phyloP scores from a whole-genome alignment of 2,329 filamentous ascomycete species.

The Xylariomycetidae sp. region DNA sequence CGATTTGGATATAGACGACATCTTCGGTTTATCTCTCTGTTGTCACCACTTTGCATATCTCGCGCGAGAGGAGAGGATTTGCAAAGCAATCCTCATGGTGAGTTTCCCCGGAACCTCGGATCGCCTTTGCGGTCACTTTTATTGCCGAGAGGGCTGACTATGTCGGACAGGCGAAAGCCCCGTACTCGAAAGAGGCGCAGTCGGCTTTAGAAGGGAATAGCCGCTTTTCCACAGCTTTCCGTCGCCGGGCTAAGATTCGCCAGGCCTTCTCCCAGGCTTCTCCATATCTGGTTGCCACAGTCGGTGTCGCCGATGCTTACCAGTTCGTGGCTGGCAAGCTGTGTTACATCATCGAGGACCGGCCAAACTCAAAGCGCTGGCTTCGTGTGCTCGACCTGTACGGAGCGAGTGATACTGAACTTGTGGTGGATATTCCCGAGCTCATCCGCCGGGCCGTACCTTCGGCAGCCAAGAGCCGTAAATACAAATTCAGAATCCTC shows the following conservation, averaged over 20 bases:
- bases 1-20: constrained; percentile 50
- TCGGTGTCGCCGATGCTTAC: constrained; percentile 57
- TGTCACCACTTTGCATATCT: constrained; percentile 46
- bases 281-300: constrained; percentile 54
- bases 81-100: constrained; percentile 54
- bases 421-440: constrained; percentile 47
- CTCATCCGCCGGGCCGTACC: constrained; percentile 32
- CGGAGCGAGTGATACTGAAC: constrained; percentile 39
- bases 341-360: constrained; percentile 51
- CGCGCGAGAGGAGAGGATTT: constrained; percentile 48
- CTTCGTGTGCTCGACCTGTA: constrained; percentile 57
- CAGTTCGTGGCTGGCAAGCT: constrained; percentile 58
- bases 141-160: constrained; percentile 14
- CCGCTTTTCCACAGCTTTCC: constrained; percentile 46
- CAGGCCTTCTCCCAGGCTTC: constrained; percentile 53
- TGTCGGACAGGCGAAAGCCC: constrained; percentile 26
- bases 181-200: constrained; percentile 25
- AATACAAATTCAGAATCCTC: constrained; percentile 46
- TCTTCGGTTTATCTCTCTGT: constrained; percentile 48
- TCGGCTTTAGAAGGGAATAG: constrained; percentile 22
- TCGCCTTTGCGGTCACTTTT: too few species aligned
- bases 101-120: constrained; percentile 11
- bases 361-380: constrained; percentile 20
- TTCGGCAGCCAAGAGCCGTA: constrained; percentile 28
- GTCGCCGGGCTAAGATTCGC: constrained; percentile 55